These are phyloP conservation scores for Anaeromyces robustus DNA, from an alignment of 192 early-diverging fungal species.

Conservation along the genomic window DNA sequence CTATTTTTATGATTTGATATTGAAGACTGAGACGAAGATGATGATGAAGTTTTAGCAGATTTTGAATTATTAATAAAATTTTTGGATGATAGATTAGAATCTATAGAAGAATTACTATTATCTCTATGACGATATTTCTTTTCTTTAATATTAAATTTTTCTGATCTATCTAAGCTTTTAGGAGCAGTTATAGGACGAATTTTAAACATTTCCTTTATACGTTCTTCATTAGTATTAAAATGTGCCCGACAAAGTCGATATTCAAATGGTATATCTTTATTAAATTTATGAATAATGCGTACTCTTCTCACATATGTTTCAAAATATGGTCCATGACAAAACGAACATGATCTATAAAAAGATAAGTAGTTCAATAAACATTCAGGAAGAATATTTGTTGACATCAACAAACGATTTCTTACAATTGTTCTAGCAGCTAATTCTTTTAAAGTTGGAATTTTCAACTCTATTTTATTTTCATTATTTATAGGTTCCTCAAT, in stretches of 20 bases:
- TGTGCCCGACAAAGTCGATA: slow-evolving; percentile 58
- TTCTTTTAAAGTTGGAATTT: slow-evolving; percentile 54
- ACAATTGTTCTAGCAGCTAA: slow-evolving; percentile 61
- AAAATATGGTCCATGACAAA: slow-evolving; percentile 69
- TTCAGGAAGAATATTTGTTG: slow-evolving; percentile 16
- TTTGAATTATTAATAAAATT: too few relatives aligned
- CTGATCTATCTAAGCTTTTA: neutral
- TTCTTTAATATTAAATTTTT: too few relatives aligned
- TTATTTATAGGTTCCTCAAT: neutral
- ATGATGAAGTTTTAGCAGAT: neutral
- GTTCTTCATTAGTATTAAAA: slow-evolving; percentile 54
- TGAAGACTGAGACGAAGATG: neutral
- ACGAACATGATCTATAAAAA: slow-evolving; percentile 40
- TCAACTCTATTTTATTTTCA: neutral
- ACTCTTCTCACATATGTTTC: slow-evolving; percentile 37
- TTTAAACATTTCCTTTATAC: slow-evolving; percentile 7
- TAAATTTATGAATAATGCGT: slow-evolving; percentile 42
- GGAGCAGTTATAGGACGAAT: neutral
- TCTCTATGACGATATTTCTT: too few relatives aligned
- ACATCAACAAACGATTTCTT: slow-evolving; percentile 41
- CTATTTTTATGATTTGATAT: neutral
- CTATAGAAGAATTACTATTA: too few relatives aligned
- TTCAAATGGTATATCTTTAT: slow-evolving; percentile 38
- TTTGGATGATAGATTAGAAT: neutral
- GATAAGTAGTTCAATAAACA: slow-evolving; percentile 50